Evolutionary conservation across 2,329 filamentous ascomycete genomes (phyloP).

Genomic region (Aspergillus pseudonomiae): DNA sequence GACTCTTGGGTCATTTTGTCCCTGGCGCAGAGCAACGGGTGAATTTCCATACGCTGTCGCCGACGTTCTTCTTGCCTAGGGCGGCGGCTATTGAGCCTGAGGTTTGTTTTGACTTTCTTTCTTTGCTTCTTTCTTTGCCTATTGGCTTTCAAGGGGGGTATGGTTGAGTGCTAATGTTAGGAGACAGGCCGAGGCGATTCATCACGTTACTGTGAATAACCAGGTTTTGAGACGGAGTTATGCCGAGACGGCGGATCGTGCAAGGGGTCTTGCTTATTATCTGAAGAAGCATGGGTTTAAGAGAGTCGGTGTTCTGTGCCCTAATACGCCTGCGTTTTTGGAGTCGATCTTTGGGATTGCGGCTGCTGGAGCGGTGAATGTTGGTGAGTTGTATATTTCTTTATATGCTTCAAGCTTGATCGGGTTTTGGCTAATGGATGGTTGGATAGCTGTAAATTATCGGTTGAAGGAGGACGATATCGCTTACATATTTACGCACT

Average conservation of each 20-base stretch:
- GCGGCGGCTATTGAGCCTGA: slow-evolving; percentile 87
- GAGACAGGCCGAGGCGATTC: slow-evolving; percentile 71
- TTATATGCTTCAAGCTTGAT: neutral
- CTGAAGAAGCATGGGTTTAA: slow-evolving; percentile 72
- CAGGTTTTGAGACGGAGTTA: slow-evolving; percentile 76
- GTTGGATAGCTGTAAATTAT: slow-evolving; percentile 63
- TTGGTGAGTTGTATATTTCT: slow-evolving; percentile 50
- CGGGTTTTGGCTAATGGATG: neutral
- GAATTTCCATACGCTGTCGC: slow-evolving; percentile 67
- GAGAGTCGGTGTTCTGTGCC: slow-evolving; percentile 80
- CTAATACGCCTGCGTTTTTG: slow-evolving; percentile 93
- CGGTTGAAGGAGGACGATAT: slow-evolving; percentile 82
- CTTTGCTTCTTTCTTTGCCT: neutral
- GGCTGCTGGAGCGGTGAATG: slow-evolving; percentile 76
- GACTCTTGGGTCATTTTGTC: slow-evolving; percentile 34
- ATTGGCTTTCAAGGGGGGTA: neutral
- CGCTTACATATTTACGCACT: slow-evolving; percentile 84
- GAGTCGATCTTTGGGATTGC: slow-evolving; percentile 87
- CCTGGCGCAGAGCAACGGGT: slow-evolving; percentile 36
- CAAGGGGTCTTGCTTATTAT: slow-evolving; percentile 85
- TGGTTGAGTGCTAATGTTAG: neutral
- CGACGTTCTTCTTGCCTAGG: slow-evolving; percentile 83
- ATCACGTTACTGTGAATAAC: slow-evolving; percentile 80
- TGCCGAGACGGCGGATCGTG: slow-evolving; percentile 79
- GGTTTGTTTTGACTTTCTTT: slow-evolving; percentile 40